Conservation (phyloP, 2,329 filamentous ascomycete species). For the Pseudogymnoascus sp. region DNA sequence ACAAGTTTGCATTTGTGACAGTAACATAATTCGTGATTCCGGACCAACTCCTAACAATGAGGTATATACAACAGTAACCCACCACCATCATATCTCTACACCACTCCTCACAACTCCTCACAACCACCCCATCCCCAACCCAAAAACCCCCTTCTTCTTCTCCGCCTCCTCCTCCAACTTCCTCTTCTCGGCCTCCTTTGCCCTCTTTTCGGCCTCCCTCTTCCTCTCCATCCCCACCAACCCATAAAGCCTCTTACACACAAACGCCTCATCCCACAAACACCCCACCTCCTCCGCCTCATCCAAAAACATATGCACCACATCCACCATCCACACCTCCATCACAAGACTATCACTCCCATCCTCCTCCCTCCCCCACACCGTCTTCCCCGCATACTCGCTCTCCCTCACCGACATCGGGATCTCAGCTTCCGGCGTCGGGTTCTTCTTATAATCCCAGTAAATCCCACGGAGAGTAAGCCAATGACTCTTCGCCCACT, state of each 20-base stretch:
- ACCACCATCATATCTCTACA: neutral
- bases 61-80: neutral
- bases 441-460: neutral
- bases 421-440: neutral
- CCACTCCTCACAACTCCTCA: neutral
- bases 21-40: constrained; percentile 3
- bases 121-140: constrained; percentile 6
- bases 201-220: constrained; percentile 23
- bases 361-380: constrained; percentile 22
- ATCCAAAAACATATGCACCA: constrained; percentile 1
- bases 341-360: neutral
- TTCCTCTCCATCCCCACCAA: constrained; percentile 40
- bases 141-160: constrained; percentile 6
- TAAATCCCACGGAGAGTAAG: neutral
- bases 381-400: neutral
- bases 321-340: constrained; percentile 19
- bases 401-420: neutral
- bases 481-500: neutral
- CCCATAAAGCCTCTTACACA: constrained; percentile 46
- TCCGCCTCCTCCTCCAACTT: neutral
- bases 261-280: constrained; percentile 39
- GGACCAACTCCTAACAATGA: constrained; percentile 1
- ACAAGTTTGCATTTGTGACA: neutral
- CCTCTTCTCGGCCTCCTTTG: neutral
- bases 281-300: constrained; percentile 32